Conservation (phyloP, 2,329 filamentous ascomycete species). For the Pestalotiopsis sp. region DNA sequence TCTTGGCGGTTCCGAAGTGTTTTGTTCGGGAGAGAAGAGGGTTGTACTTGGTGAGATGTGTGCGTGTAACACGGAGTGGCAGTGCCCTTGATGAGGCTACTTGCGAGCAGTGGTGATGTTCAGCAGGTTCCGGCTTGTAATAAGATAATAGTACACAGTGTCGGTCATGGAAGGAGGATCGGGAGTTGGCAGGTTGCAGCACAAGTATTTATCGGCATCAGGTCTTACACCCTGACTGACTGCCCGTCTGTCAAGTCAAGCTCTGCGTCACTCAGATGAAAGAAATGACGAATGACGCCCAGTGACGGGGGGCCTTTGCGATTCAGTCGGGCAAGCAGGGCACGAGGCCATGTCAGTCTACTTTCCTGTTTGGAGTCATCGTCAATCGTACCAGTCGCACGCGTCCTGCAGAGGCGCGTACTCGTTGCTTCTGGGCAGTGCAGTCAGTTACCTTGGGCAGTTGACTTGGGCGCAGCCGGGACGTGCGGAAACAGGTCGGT, state of each 20-base stretch:
- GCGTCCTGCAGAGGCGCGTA: neutral
- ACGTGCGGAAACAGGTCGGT: neutral
- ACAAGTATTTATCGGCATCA: conserved; percentile 11
- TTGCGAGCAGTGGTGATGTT: neutral
- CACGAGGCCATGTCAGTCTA: neutral
- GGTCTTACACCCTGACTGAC: neutral
- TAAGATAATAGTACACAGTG: neutral
- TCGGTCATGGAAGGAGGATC: neutral
- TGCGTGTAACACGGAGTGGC: neutral
- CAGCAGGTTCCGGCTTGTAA: neutral
- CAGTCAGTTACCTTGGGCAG: neutral
- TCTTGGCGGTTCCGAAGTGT: neutral
- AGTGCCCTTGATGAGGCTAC: neutral
- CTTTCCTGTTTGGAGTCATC: neutral
- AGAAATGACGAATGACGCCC: neutral
- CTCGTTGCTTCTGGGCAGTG: neutral
- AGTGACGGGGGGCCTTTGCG: neutral
- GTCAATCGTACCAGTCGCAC: neutral
- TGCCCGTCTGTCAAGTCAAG: neutral
- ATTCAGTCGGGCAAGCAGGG: neutral
- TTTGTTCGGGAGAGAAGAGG: neutral
- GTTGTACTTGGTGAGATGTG: neutral
- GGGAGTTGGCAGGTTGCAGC: neutral
- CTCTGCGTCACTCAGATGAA: neutral
- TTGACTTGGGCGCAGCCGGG: neutral